These are phyloP conservation scores for Camelina neglecta DNA, from an alignment of 345 rosid genomes.

Conservation along the genomic window DNA sequence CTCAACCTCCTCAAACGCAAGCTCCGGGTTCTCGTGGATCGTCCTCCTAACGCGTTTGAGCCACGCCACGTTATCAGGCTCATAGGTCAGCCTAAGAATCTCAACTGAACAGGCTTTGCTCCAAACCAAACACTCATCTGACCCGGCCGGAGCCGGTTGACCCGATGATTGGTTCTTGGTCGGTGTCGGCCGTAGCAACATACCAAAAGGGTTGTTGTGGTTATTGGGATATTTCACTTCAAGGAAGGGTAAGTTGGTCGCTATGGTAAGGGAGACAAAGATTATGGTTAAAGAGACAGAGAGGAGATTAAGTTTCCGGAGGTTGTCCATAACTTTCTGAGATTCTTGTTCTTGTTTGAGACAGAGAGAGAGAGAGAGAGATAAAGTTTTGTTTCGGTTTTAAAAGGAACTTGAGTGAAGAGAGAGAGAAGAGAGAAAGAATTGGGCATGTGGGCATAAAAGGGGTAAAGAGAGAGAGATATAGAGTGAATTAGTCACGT, in stretches of 20 bases:
- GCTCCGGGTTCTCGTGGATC: constrained; percentile 81
- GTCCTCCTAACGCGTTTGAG: constrained; percentile 59
- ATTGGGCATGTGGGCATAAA: constrained; percentile 35
- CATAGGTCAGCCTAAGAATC: constrained; percentile 47
- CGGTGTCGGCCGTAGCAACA: constrained; percentile 5
- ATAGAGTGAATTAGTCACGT: constrained; percentile 31
- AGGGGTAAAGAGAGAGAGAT: background rate
- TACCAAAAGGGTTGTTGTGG: constrained; percentile 17
- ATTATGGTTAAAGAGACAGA: constrained; percentile 9
- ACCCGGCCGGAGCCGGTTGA: background rate
- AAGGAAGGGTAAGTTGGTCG: constrained; percentile 32
- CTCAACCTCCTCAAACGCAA: constrained; percentile 69
- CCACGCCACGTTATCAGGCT: constrained; percentile 61
- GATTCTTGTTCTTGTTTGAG: background rate
- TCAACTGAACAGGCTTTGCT: constrained; percentile 30
- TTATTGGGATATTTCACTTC: constrained; percentile 28
- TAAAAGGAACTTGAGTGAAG: background rate
- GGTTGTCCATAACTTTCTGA: constrained; percentile 33
- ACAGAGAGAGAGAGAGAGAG: background rate
- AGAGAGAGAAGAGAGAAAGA: background rate
- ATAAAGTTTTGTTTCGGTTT: background rate
- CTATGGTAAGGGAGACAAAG: constrained; percentile 11
- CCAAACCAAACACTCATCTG: constrained; percentile 41
- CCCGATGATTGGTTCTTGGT: constrained; percentile 36
- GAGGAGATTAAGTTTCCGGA: constrained; percentile 32